Conservation (phyloP, 805 yeast species). For the Lipomyces oligophaga region DNA sequence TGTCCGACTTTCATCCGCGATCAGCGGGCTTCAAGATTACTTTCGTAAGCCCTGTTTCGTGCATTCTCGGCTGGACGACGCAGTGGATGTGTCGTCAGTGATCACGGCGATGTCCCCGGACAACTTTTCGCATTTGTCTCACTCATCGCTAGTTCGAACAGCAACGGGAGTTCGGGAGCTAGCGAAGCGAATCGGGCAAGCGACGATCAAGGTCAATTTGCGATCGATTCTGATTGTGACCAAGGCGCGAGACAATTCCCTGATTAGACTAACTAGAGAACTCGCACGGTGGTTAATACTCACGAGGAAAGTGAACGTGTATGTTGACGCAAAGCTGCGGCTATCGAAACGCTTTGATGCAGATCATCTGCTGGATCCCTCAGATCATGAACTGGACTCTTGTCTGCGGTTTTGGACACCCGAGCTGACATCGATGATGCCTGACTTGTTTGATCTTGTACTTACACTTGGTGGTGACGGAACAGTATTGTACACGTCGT, state of each 20-base stretch:
- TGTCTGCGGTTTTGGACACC: conserved; percentile 67
- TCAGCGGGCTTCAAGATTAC: too few species aligned
- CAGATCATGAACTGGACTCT: conserved; percentile 41
- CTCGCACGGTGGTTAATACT: conserved; percentile 70
- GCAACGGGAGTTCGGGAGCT: conserved; percentile 35
- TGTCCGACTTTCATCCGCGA: too few species aligned
- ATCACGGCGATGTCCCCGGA: conserved; percentile 17
- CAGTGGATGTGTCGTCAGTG: conserved; percentile 21
- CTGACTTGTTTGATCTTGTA: conserved; percentile 57
- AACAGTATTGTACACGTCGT: conserved; percentile 83
- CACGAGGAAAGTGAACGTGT: conserved; percentile 46
- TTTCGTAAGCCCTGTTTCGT: conserved; percentile 26
- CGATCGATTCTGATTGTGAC: conserved; percentile 76
- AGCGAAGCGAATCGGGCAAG: conserved; percentile 33
- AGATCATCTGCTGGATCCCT: conserved; percentile 47
- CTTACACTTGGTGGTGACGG: conserved; percentile 97
- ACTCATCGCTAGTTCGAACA: conserved; percentile 31
- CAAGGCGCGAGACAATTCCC: conserved; percentile 80
- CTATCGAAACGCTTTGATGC: conserved; percentile 62
- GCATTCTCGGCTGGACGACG: conserved; percentile 25
- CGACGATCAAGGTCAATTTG: conserved; percentile 55
- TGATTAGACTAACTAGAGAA: conserved; percentile 72
- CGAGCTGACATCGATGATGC: conserved; percentile 44
- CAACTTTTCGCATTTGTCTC: conserved; percentile 18
- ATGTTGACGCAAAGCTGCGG: conserved; percentile 68